phyloP scores from a whole-genome alignment of 331 rosid species.

The Telfairia occidentalis region DNA sequence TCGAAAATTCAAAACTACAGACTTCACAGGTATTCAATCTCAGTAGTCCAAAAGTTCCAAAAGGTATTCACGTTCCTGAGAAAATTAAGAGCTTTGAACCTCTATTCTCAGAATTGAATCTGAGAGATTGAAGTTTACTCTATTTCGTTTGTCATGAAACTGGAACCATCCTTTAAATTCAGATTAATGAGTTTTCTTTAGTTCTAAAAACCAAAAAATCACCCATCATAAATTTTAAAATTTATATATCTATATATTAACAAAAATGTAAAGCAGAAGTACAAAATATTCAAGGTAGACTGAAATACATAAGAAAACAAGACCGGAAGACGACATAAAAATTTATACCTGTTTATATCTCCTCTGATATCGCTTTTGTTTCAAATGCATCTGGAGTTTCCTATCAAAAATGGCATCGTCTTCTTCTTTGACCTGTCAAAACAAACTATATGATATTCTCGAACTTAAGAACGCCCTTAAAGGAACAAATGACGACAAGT shows the following conservation, averaged over 20 bases:
- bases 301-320: neutral
- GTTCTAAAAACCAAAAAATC: neutral
- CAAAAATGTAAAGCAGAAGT: neutral
- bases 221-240: neutral
- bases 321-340: constrained; percentile 1
- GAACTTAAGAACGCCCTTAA: neutral
- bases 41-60: neutral
- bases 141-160: neutral
- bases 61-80: neutral
- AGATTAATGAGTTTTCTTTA: neutral
- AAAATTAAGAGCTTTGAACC: neutral
- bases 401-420: constrained; percentile 68
- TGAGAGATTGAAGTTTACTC: neutral
- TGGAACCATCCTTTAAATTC: neutral
- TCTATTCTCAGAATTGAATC: neutral
- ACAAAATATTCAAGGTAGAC: neutral
- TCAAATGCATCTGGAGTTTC: constrained; percentile 64
- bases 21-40: neutral
- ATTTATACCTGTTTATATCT: constrained; percentile 48
- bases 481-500: neutral
- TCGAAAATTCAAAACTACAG: neutral
- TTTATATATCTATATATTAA: neutral
- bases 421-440: constrained; percentile 80
- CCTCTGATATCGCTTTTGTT: constrained; percentile 54
- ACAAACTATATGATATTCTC: neutral